These are phyloP conservation scores for Apiosordaria backusii DNA, from an alignment of 495 filamentous ascomycete genomes.

Conservation along the genomic window DNA sequence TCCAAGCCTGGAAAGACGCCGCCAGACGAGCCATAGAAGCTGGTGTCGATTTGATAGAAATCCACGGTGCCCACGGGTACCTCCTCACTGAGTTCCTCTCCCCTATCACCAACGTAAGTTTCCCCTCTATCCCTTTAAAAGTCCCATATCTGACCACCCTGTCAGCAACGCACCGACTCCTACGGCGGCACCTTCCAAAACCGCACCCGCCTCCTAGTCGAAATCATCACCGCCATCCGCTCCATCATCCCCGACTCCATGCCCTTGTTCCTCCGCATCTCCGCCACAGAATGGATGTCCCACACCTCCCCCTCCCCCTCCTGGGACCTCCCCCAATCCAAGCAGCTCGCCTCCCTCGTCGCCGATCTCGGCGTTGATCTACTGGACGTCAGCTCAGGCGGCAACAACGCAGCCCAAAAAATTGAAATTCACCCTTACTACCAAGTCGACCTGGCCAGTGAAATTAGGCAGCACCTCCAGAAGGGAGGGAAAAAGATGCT, in stretches of 20 bases:
- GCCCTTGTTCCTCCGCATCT: slow-evolving; percentile 67
- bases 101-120: slow-evolving; percentile 53
- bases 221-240: slow-evolving; percentile 46
- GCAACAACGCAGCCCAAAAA: slow-evolving; percentile 58
- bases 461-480: slow-evolving; percentile 55
- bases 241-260: slow-evolving; percentile 54
- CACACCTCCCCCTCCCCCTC: slow-evolving; percentile 42
- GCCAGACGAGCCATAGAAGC: slow-evolving; percentile 60
- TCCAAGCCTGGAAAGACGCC: slow-evolving; percentile 57
- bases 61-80: slow-evolving; percentile 63
- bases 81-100: slow-evolving; percentile 61
- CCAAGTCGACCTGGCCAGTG: slow-evolving; percentile 61
- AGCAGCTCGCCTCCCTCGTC: slow-evolving; percentile 60
- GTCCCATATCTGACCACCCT: not conserved
- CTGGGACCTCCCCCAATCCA: slow-evolving; percentile 63
- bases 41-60: slow-evolving; percentile 67
- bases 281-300: slow-evolving; percentile 70
- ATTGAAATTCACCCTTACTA: slow-evolving; percentile 55
- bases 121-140: not conserved
- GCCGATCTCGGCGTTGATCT: slow-evolving; percentile 67
- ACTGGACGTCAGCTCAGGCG: slow-evolving; percentile 70
- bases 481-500: slow-evolving; percentile 52
- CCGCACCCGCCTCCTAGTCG: slow-evolving; percentile 47
- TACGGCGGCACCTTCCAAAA: slow-evolving; percentile 60
- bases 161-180: slow-evolving; percentile 44